These are phyloP conservation scores for Zoysia japonica DNA, from an alignment of 176 grass and related monocot species.

Conservation along the genomic window DNA sequence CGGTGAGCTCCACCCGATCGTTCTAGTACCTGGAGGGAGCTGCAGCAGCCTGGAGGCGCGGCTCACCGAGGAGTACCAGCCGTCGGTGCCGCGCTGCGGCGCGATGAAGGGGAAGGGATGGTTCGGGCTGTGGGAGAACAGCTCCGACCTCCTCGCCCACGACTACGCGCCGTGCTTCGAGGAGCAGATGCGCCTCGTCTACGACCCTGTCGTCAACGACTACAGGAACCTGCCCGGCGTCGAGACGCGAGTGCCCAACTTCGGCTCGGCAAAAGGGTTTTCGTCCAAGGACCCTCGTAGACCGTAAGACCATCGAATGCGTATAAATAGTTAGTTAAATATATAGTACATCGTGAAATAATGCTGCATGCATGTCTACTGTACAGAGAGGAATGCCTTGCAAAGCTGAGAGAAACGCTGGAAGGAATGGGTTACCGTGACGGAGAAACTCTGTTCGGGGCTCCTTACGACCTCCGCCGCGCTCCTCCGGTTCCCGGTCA, in stretches of 20 bases:
- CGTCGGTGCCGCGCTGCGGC: not conserved
- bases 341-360: too few species aligned
- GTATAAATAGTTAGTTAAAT: too few species aligned
- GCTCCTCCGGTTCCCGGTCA: not conserved
- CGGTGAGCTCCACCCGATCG: not conserved
- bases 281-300: not conserved
- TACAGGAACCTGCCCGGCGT: not conserved
- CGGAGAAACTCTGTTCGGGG: not conserved
- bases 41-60: not conserved
- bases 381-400: not conserved
- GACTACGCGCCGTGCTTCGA: not conserved
- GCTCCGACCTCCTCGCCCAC: not conserved
- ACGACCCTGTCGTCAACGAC: not conserved
- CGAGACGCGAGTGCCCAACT: not conserved
- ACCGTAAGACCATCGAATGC: not conserved
- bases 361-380: too few species aligned
- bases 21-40: not conserved
- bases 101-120: not conserved
- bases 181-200: conserved; percentile 20
- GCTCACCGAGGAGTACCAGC: not conserved
- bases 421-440: not conserved
- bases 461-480: not conserved
- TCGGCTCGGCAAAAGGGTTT: not conserved
- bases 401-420: not conserved
- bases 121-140: conserved; percentile 9